Conservation (phyloP, 495 filamentous ascomycete species). For the Sabuloglossum arenarium region DNA sequence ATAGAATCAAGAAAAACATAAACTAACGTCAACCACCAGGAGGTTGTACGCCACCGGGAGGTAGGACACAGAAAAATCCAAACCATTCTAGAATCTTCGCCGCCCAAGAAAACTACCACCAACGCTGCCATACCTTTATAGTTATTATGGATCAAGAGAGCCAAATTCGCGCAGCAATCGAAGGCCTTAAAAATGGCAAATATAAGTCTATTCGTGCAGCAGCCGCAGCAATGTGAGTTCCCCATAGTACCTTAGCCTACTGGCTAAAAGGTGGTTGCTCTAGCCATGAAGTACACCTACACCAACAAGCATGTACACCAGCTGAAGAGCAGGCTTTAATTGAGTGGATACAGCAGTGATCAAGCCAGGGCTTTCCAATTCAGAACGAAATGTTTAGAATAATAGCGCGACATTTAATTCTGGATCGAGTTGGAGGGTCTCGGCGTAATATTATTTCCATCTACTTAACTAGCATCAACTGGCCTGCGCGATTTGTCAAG, state of each 20-base stretch:
- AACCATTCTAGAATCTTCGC: background rate
- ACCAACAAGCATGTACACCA: background rate
- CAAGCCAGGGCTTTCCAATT: background rate
- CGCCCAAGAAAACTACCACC: background rate
- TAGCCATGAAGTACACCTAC: background rate
- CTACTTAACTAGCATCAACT: background rate
- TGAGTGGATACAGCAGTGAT: background rate
- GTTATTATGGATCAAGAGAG: background rate
- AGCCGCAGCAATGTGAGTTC: background rate
- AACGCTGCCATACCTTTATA: background rate
- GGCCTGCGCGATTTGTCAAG: background rate
- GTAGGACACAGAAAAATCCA: background rate
- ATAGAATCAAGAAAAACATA: too few relatives aligned
- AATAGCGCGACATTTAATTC: background rate
- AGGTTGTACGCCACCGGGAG: background rate
- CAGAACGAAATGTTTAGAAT: background rate
- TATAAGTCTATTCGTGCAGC: background rate
- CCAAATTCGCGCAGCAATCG: background rate
- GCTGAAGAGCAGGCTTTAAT: slow-evolving; percentile 1
- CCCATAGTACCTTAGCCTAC: background rate
- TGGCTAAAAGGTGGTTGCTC: background rate
- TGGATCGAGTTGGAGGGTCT: background rate
- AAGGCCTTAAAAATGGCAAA: background rate
- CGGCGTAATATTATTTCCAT: background rate
- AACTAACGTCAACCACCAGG: background rate